Evolutionary conservation across 345 rosid species (phyloP).

Genomic region (Acer campestre): DNA sequence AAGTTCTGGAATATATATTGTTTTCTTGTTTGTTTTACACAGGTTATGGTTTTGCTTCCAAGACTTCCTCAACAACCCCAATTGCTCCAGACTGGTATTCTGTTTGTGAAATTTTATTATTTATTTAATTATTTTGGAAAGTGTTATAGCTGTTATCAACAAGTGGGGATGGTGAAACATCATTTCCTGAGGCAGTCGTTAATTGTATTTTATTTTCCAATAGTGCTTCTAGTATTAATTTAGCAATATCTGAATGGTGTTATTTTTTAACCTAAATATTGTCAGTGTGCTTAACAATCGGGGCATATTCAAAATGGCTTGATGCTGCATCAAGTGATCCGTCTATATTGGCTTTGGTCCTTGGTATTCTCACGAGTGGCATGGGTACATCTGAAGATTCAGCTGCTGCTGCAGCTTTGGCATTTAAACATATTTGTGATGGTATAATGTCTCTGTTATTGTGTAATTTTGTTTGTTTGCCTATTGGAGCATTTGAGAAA

Average conservation of each 20-base stretch:
- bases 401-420: slow-evolving; percentile 97
- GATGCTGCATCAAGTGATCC: slow-evolving; percentile 73
- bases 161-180: slow-evolving; percentile 14
- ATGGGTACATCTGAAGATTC: slow-evolving; percentile 96
- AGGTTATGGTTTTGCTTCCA: slow-evolving; percentile 88
- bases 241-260: not conserved
- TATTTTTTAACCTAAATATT: slow-evolving; percentile 24
- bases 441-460: slow-evolving; percentile 45
- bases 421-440: slow-evolving; percentile 91
- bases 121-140: not conserved
- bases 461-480: not conserved
- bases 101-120: not conserved
- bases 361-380: slow-evolving; percentile 76
- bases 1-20: not conserved
- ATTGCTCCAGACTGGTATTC: slow-evolving; percentile 86
- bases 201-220: not conserved
- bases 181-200: slow-evolving; percentile 3
- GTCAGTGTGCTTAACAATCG: slow-evolving; percentile 95
- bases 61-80: slow-evolving; percentile 91
- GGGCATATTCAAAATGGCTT: slow-evolving; percentile 98
- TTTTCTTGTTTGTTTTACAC: slow-evolving; percentile 19
- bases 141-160: not conserved
- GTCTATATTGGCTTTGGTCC: slow-evolving; percentile 73
- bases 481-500: not conserved
- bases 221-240: not conserved